Conservation (phyloP, 2,329 filamentous ascomycete genomes). For the Volutella citrinella region DNA sequence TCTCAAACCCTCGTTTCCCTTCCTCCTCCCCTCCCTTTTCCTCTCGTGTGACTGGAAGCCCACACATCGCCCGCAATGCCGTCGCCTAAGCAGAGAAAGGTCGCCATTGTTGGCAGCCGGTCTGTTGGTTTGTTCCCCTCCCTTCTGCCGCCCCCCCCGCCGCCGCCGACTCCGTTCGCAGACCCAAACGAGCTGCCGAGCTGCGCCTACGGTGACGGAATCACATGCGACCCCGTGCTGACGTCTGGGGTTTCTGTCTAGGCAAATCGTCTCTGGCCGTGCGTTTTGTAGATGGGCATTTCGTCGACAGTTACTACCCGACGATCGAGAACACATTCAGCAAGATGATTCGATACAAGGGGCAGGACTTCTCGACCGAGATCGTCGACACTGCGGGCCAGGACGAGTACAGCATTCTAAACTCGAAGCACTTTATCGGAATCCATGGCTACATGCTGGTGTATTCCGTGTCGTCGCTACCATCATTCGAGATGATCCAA, state of each 20-base stretch:
- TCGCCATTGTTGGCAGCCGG: constrained; percentile 92
- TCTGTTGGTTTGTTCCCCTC: constrained; percentile 60
- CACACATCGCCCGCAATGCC: too few species aligned
- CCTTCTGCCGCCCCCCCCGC: neutral
- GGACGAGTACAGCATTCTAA: constrained; percentile 98
- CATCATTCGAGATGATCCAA: constrained; percentile 96
- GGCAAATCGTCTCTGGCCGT: constrained; percentile 98
- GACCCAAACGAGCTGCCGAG: too few species aligned
- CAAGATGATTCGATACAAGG: constrained; percentile 89
- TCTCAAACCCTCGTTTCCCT: neutral
- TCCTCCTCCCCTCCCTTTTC: neutral
- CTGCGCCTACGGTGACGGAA: neutral
- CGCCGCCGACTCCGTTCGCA: neutral
- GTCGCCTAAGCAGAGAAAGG: constrained; percentile 82
- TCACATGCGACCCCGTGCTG: neutral
- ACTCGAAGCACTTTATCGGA: constrained; percentile 98
- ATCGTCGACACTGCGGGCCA: constrained; percentile 98
- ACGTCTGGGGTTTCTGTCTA: constrained; percentile 34
- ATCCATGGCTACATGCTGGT: constrained; percentile 99
- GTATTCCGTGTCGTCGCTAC: constrained; percentile 91
- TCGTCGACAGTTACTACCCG: constrained; percentile 98
- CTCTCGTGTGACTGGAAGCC: constrained; percentile 1
- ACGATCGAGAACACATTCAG: constrained; percentile 99
- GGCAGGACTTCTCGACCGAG: constrained; percentile 90
- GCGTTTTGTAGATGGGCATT: constrained; percentile 95